Evolutionary conservation across 2,329 filamentous ascomycete genomes (phyloP).

Genomic region (Fusarium coffeatum): DNA sequence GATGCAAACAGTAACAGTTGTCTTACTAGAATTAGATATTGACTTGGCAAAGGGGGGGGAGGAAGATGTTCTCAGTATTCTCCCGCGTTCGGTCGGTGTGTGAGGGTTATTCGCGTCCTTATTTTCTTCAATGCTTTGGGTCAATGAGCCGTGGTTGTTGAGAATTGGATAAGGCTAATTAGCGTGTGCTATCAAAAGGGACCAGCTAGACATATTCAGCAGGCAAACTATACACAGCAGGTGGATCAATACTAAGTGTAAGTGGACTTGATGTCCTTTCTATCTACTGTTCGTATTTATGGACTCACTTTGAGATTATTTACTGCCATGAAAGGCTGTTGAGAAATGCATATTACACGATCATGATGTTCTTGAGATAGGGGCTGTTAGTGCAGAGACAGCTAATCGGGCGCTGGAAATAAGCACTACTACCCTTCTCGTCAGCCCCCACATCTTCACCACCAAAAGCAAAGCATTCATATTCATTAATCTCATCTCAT

Average conservation of each 20-base stretch:
- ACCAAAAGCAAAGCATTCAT: neutral
- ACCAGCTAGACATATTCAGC: neutral
- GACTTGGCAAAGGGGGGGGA: neutral
- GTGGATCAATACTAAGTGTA: fast-evolving
- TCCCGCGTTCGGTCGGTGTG: neutral
- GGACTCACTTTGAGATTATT: neutral
- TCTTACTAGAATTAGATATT: neutral
- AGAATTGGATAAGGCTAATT: neutral
- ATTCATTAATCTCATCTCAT: neutral
- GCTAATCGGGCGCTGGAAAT: neutral
- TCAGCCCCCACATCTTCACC: neutral
- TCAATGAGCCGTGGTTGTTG: neutral
- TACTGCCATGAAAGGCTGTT: neutral
- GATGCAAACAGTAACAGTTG: neutral
- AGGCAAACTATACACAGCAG: fast-evolving
- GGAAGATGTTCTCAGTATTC: neutral
- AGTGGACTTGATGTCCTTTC: fast-evolving
- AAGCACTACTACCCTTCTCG: neutral
- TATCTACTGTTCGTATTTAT: neutral
- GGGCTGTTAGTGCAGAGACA: neutral
- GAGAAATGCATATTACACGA: neutral
- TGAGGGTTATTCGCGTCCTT: neutral
- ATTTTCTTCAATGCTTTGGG: neutral
- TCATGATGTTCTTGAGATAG: neutral
- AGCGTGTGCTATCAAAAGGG: neutral